Base-by-base conservation (phyloP, 805 yeast genomes). In the Huiozyma naganishii region DNA sequence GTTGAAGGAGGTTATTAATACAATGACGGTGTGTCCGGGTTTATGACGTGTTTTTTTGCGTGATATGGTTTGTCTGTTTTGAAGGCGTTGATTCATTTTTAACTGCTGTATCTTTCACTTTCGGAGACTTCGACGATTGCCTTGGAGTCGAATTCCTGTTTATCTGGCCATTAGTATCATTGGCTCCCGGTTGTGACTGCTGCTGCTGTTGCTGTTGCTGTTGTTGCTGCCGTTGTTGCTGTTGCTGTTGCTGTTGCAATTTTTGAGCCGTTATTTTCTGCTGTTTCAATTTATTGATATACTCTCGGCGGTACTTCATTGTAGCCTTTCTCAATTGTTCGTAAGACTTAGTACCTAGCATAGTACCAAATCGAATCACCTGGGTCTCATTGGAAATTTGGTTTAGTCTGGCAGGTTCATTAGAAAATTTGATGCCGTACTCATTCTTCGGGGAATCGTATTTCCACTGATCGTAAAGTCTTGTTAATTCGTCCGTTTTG, bases 361-460 rank as follows among this genome's bases (percentile, higher is more conserved):
- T 88, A 6, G 95, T 77, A 7, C 96, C 95, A 64, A 89, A 89
- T 47, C 97, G 70, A 29, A 90, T 84, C 1, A 84, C 80, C 63
- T 89, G 97, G 1, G 96, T 88, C 41, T 80, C 90, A 43, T 81
- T 81, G 10, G 87, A 76, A 36, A 89, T 86, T 49, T 83, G 82
- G 57, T 89, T 89, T 53, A 89, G 70, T 44, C 75, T 73, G 0
- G 95, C 79, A 0, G 97, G 96, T 61, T 87, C 95, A 46, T 75
- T 72, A 46, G 79, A 71, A 44, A 85, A 70, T 32, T 82, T 83
- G 54, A 62, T 67, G 45, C 66, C 66, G 42, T 59, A 56, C 7
- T 66, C 66, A 40, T 60, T 54, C 37, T 55, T 74, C 46, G 83
- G 89, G 36, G 70, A 64, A 59, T 83, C 89, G 55, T 74, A 80